These are phyloP conservation scores for Pyricularia pennisetigena DNA, from an alignment of 2,329 filamentous ascomycete species.

Conservation along the genomic window DNA sequence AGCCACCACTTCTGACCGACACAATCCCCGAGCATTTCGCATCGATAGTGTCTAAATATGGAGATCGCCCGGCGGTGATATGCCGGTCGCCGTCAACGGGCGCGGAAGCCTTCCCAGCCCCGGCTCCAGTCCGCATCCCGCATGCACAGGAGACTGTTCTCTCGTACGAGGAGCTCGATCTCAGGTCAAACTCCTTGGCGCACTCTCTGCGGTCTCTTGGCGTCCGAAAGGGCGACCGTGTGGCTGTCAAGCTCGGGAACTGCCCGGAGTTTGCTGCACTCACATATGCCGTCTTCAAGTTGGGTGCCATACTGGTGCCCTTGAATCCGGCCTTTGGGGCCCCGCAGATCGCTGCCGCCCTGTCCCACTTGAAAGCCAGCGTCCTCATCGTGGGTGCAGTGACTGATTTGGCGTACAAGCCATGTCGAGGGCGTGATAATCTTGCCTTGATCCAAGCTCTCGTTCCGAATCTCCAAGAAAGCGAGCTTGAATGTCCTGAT, in stretches of 20 bases:
- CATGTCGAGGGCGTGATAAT: conserved; percentile 43
- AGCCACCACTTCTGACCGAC: conserved; percentile 57
- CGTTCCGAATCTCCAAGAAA: conserved; percentile 28
- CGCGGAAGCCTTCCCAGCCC: conserved; percentile 10
- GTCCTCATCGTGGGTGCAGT: conserved; percentile 80
- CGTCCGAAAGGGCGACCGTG: conserved; percentile 71
- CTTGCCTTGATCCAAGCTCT: conserved; percentile 33
- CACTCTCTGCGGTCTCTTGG: conserved; percentile 58
- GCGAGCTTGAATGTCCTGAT: conserved; percentile 26
- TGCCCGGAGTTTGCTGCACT: conserved; percentile 73
- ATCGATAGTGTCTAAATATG: conserved; percentile 50
- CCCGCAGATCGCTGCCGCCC: conserved; percentile 65
- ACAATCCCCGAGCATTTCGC: conserved; percentile 68
- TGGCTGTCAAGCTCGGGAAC: conserved; percentile 82
- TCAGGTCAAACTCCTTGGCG: conserved; percentile 66
- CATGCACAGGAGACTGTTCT: conserved; percentile 52
- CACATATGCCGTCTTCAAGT: conserved; percentile 85
- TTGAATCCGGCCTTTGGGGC: conserved; percentile 85
- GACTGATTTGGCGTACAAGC: conserved; percentile 67
- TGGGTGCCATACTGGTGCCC: conserved; percentile 90
- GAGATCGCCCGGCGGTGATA: conserved; percentile 53
- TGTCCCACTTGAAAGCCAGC: conserved; percentile 63
- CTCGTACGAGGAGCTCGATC: conserved; percentile 68
- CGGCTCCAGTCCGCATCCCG: conserved; percentile 38
- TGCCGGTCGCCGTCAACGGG: conserved; percentile 30